Percentiles rank a stretch among this genome's conserved stretches.
Evolutionary conservation across 768 basidiomycete species (phyloP).

Genomic region (Suillus plorans): DNA sequence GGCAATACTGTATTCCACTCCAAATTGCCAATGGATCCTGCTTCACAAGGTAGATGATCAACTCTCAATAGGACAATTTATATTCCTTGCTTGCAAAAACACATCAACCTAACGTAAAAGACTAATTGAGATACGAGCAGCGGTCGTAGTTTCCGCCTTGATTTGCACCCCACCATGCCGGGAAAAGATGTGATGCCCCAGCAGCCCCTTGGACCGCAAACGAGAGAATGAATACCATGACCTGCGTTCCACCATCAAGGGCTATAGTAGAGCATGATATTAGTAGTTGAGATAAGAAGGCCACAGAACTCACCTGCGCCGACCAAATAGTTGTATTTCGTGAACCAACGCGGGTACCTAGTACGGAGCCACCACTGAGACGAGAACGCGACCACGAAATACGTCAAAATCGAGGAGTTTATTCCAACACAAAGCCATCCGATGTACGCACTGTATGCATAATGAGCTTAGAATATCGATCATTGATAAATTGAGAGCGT

Average conservation of each 20-base stretch:
- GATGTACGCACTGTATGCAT: constrained; percentile 14
- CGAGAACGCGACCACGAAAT: constrained; percentile 25
- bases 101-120: no score
- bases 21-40: no score
- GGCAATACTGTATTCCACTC: no score
- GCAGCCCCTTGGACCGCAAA: constrained; percentile 52
- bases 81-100: no score
- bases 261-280: constrained; percentile 14
- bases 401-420: constrained; percentile 23
- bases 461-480: constrained; percentile 2
- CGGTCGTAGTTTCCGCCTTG: constrained; percentile 37
- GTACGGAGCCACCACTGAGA: constrained; percentile 41
- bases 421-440: constrained; percentile 25
- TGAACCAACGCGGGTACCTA: constrained; percentile 36
- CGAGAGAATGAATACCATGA: constrained; percentile 55
- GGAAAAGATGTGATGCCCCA: constrained; percentile 46
- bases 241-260: constrained; percentile 43
- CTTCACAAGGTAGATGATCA: no score
- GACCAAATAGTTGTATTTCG: constrained; percentile 36
- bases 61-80: no score
- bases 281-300: background rate
- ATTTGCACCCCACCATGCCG: constrained; percentile 54
- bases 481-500: constrained; percentile 4
- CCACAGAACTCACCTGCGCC: constrained; percentile 38
- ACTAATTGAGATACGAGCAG: background rate